A percentile compares a stretch with the other conserved stretches of the same genome.
Evolutionary conservation across 2,329 filamentous ascomycete genomes (phyloP).

Genomic region (Davidsoniella virescens): DNA sequence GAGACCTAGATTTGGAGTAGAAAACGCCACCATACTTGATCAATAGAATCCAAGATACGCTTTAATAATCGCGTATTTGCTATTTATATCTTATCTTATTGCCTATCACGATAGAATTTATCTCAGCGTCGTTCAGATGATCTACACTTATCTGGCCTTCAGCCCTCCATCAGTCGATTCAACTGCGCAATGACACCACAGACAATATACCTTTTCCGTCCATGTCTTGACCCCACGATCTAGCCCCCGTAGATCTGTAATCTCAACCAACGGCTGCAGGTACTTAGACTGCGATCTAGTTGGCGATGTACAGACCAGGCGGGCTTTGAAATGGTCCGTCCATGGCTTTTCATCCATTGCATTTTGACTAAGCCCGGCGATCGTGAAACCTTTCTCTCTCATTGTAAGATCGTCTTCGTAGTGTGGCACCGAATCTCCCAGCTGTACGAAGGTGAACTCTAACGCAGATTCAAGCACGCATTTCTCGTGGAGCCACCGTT

Average conservation of each 20-base stretch:
- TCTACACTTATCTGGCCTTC: no score
- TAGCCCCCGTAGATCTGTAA: constrained; percentile 34
- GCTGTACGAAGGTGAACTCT: constrained; percentile 30
- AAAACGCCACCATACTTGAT: no score
- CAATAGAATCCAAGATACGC: no score
- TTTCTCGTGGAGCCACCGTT: constrained; percentile 46
- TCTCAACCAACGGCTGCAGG: constrained; percentile 31
- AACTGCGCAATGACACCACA: constrained; percentile 25
- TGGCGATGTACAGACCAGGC: constrained; percentile 17
- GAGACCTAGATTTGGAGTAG: no score
- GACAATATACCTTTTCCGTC: constrained; percentile 34
- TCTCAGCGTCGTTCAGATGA: no score
- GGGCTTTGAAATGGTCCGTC: constrained; percentile 33
- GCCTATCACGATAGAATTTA: no score
- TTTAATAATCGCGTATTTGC: no score
- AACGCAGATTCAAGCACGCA: constrained; percentile 43
- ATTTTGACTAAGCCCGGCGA: background rate
- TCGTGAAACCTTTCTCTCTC: background rate
- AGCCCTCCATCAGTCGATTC: no score
- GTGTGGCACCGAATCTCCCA: constrained; percentile 36
- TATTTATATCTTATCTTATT: no score
- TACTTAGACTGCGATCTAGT: no score
- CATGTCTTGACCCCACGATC: constrained; percentile 34
- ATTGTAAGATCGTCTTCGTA: background rate
- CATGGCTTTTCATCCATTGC: constrained; percentile 28